A percentile compares a stretch with the other conserved stretches of the same genome.
Evolutionary conservation across 2,329 filamentous ascomycete species (phyloP).

Genomic region (Daldinia sp.): DNA sequence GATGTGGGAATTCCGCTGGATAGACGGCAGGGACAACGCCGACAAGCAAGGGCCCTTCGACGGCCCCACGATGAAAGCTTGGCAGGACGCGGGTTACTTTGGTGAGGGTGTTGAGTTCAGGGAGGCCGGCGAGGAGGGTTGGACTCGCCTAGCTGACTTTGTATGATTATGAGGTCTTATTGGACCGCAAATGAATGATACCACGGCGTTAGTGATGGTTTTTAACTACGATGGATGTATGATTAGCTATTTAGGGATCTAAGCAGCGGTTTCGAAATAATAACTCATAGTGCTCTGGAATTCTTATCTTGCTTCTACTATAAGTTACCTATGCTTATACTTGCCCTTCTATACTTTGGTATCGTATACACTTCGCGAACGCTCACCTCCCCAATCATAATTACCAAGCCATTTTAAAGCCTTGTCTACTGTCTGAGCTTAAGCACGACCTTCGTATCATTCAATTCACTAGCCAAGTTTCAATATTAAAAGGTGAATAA

Average conservation of each 20-base stretch:
- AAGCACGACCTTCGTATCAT: neutral
- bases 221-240: slow-evolving; percentile 17
- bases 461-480: neutral
- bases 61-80: slow-evolving; percentile 84
- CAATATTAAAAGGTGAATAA: neutral
- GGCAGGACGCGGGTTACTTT: slow-evolving; percentile 94
- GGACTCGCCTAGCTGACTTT: slow-evolving; percentile 66
- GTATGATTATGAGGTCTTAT: slow-evolving; percentile 53
- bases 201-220: slow-evolving; percentile 15
- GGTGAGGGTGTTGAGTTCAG: slow-evolving; percentile 87
- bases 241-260: neutral
- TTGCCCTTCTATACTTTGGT: neutral
- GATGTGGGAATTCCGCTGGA: slow-evolving; percentile 95
- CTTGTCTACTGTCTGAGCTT: neutral
- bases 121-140: slow-evolving; percentile 66
- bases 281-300: too few relatives aligned
- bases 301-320: too few relatives aligned
- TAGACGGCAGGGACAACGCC: slow-evolving; percentile 84
- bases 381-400: neutral
- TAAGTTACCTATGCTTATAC: too few relatives aligned
- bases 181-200: slow-evolving; percentile 23
- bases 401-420: neutral
- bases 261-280: neutral
- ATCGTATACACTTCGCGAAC: neutral
- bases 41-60: slow-evolving; percentile 90